Conservation (phyloP, 1,139 yeast genomes). For the Suhomyces bokatorum region DNA sequence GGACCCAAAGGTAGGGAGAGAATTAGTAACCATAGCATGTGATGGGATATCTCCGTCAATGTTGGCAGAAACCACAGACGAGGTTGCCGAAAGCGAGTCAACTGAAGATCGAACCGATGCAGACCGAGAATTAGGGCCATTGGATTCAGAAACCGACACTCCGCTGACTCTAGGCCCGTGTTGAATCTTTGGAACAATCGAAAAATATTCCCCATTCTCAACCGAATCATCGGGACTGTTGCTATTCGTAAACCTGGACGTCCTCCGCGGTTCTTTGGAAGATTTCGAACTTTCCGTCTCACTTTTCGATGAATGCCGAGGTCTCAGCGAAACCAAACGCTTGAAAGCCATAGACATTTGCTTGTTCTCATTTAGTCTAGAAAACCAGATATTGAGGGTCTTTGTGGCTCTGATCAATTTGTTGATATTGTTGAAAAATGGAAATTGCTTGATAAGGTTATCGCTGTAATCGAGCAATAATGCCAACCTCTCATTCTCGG, state of each 20-base stretch:
- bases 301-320: not conserved
- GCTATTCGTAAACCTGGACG: not conserved
- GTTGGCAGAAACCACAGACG: constrained; percentile 4
- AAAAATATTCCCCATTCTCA: constrained; percentile 6
- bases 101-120: not conserved
- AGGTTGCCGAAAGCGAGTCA: constrained; percentile 8
- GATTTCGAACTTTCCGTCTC: constrained; percentile 9
- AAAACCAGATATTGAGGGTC: constrained; percentile 31
- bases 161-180: constrained; percentile 5
- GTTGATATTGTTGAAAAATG: constrained; percentile 33
- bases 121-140: constrained; percentile 1
- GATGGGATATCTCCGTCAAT: not conserved
- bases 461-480: constrained; percentile 25
- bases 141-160: not conserved
- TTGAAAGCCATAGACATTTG: constrained; percentile 7
- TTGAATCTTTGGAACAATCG: constrained; percentile 7
- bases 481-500: not conserved
- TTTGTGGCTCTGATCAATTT: constrained; percentile 29
- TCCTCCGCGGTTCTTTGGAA: not conserved
- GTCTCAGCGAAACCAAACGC: not conserved
- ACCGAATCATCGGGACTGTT: constrained; percentile 4
- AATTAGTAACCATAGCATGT: not conserved
- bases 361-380: constrained; percentile 24
- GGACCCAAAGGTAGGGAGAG: no score
- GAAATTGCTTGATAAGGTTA: constrained; percentile 29